Conservation (phyloP, 2,329 filamentous ascomycete genomes). For the Colletotrichum lini region DNA sequence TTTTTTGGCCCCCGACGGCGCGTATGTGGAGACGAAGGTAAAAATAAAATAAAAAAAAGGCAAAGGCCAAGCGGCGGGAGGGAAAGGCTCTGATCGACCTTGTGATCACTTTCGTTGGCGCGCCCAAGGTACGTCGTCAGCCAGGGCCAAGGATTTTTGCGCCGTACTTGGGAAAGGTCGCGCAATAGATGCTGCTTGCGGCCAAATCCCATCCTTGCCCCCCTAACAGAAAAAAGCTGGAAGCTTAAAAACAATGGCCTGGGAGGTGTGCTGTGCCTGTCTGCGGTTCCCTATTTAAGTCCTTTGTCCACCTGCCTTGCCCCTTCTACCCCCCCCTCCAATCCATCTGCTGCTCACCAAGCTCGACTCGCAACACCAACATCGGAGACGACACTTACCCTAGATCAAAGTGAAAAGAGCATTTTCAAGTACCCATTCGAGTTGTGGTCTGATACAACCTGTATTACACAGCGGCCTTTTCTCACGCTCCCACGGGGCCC, state of each 20-base stretch:
- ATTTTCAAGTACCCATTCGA: too few relatives aligned
- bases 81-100: constrained; percentile 39
- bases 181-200: constrained; percentile 39
- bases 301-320: constrained; percentile 21
- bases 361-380: constrained; percentile 2
- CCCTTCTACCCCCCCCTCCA: background rate
- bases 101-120: constrained; percentile 42
- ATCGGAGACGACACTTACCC: background rate
- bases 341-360: background rate
- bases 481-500: background rate
- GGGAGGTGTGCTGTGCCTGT: constrained; percentile 6
- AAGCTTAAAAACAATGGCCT: constrained; percentile 32
- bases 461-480: background rate
- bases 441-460: background rate
- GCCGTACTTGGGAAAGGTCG: constrained; percentile 34
- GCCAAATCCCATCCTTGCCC: constrained; percentile 30
- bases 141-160: constrained; percentile 36
- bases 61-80: constrained; percentile 10
- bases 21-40: constrained; percentile 29
- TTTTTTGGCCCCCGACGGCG: constrained; percentile 3
- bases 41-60: background rate
- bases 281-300: constrained; percentile 34
- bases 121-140: constrained; percentile 26
- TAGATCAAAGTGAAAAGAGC: background rate
- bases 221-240: background rate